Percentiles rank a stretch among this genome's conserved stretches.
phyloP scores from a whole-genome alignment of 2,329 filamentous ascomycete genomes.

The Ceratocystis harringtonii region DNA sequence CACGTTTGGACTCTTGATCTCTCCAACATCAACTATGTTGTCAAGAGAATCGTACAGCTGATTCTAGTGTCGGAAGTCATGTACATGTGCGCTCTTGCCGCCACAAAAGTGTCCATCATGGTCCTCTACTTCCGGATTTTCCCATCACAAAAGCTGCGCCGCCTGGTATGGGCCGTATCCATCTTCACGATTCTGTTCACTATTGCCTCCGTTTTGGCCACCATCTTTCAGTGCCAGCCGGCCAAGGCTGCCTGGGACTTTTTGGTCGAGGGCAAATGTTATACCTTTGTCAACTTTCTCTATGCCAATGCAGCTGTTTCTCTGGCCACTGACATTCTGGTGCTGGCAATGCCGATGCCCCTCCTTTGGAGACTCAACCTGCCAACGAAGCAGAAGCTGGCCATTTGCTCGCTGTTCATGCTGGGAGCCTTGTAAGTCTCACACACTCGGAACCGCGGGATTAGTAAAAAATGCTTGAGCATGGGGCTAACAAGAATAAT shows the following conservation, averaged over 20 bases:
- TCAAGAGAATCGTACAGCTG: conserved; percentile 17
- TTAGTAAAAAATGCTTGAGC: neutral
- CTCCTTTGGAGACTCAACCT: conserved; percentile 23
- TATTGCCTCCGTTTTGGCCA: conserved; percentile 22
- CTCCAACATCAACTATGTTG: conserved; percentile 1
- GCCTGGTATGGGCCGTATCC: conserved; percentile 21
- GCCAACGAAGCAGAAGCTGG: conserved; percentile 20
- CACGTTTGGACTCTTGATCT: conserved; percentile 12
- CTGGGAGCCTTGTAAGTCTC: conserved; percentile 23
- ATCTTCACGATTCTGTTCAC: conserved; percentile 19
- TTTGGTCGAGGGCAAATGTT: conserved; percentile 19
- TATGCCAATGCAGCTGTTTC: conserved; percentile 23
- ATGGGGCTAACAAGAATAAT: neutral
- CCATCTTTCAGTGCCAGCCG: conserved; percentile 23
- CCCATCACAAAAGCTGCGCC: conserved; percentile 20
- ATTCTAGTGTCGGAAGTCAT: conserved; percentile 22
- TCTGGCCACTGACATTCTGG: conserved; percentile 22
- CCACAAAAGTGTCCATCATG: conserved; percentile 25
- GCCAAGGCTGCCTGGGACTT: conserved; percentile 22
- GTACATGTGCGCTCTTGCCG: conserved; percentile 24
- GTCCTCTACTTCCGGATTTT: conserved; percentile 26
- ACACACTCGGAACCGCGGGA: too few relatives aligned
- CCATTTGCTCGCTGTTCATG: conserved; percentile 22
- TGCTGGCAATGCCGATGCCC: conserved; percentile 23
- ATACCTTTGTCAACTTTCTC: conserved; percentile 21